A percentile compares a stretch with the other conserved stretches of the same genome.
These are phyloP conservation scores for Wickerhamomyces bisporus DNA, from an alignment of 805 yeast genomes.

Conservation along the genomic window DNA sequence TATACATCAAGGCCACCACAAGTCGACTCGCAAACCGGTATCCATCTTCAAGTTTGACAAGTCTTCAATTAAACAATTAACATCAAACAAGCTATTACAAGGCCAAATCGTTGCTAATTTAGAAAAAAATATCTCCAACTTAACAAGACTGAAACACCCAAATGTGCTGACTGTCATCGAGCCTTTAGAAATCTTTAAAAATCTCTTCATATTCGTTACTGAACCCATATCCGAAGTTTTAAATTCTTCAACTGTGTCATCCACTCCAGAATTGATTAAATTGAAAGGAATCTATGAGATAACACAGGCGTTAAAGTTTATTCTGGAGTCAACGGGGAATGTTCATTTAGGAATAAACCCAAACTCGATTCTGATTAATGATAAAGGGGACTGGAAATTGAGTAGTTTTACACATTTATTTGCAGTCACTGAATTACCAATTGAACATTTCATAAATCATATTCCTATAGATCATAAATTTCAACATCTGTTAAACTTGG, in stretches of 20 bases:
- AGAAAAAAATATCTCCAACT: constrained; percentile 46
- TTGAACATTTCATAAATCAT: constrained; percentile 61
- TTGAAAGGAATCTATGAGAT: constrained; percentile 82
- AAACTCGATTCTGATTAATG: constrained; percentile 66
- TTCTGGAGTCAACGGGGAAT: constrained; percentile 70
- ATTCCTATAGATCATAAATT: constrained; percentile 68
- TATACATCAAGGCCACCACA: background rate
- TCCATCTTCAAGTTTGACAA: constrained; percentile 1
- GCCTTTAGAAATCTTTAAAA: constrained; percentile 82
- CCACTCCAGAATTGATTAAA: background rate
- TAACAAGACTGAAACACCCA: constrained; percentile 87
- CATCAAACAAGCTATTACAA: background rate
- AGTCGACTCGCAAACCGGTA: background rate
- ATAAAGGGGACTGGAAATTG: constrained; percentile 90
- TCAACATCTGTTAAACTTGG: constrained; percentile 65
- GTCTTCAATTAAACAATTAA: background rate
- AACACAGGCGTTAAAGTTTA: constrained; percentile 71
- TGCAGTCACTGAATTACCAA: constrained; percentile 23
- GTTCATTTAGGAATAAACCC: constrained; percentile 82
- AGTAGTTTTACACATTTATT: constrained; percentile 61
- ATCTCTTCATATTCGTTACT: constrained; percentile 74
- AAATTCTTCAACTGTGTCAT: constrained; percentile 8
- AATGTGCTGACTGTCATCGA: constrained; percentile 78
- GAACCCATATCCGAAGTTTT: constrained; percentile 67
- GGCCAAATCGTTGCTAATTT: background rate